These are phyloP conservation scores for Scutellaria galericulata DNA, from an alignment of 257 asterid species.

Conservation along the genomic window DNA sequence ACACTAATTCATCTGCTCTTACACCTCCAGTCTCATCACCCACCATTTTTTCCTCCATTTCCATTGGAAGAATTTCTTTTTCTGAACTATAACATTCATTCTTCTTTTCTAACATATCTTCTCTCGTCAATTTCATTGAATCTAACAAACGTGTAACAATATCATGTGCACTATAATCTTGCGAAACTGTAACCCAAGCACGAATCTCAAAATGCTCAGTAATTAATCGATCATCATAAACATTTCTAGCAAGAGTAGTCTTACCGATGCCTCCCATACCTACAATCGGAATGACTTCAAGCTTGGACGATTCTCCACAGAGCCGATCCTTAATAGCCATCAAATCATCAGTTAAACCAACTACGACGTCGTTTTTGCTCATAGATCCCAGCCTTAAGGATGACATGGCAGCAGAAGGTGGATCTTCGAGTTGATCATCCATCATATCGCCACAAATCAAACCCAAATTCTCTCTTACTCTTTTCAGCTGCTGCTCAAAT, in stretches of 20 bases:
- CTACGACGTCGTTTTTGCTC: background rate
- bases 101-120: background rate
- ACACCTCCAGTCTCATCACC: background rate
- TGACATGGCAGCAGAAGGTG: background rate
- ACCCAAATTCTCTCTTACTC: background rate
- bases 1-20: background rate
- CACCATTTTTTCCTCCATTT: background rate
- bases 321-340: constrained; percentile 20
- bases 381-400: background rate
- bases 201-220: background rate
- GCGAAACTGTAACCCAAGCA: constrained; percentile 8
- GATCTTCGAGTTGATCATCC: constrained; percentile 6
- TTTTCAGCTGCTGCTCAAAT: background rate
- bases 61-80: background rate
- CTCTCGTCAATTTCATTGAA: background rate
- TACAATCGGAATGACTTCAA: constrained; percentile 17
- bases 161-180: background rate
- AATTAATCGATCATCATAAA: background rate
- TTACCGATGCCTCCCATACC: constrained; percentile 36
- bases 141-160: background rate
- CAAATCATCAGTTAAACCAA: constrained; percentile 13
- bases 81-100: background rate
- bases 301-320: constrained; percentile 18
- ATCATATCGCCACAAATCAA: background rate
- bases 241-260: constrained; percentile 28